These are phyloP conservation scores for Casaregolazyma suthepensis DNA, from an alignment of 1,139 yeast species.

Conservation along the genomic window DNA sequence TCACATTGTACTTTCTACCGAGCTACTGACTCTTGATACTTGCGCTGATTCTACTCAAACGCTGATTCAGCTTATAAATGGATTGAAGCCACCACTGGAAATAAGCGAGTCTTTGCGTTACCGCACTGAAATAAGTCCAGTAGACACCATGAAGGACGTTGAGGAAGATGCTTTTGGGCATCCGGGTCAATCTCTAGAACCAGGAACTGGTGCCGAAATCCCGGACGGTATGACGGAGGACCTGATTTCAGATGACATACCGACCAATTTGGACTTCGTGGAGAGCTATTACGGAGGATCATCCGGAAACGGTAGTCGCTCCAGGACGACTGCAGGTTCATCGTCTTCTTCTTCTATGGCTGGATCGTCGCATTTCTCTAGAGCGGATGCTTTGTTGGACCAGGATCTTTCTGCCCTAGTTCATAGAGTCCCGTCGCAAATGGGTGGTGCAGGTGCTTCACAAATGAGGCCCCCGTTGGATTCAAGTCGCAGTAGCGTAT, in stretches of 20 bases:
- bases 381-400: conserved; percentile 31
- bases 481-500: conserved; percentile 3
- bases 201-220: not conserved
- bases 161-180: conserved; percentile 35
- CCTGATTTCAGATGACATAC: conserved; percentile 25
- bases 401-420: conserved; percentile 25
- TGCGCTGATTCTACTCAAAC: conserved; percentile 87
- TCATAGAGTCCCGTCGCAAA: not conserved
- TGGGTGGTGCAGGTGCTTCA: not conserved
- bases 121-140: conserved; percentile 28
- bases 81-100: conserved; percentile 60
- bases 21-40: conserved; percentile 33
- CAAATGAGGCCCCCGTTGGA: not conserved
- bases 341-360: conserved; percentile 13
- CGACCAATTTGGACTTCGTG: conserved; percentile 31
- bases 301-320: conserved; percentile 17
- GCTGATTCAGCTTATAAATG: conserved; percentile 58
- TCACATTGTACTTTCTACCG: conserved; percentile 13
- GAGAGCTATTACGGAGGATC: conserved; percentile 36
- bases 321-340: conserved; percentile 15
- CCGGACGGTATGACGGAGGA: conserved; percentile 17
- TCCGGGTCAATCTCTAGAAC: not conserved
- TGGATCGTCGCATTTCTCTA: conserved; percentile 18
- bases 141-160: conserved; percentile 47
- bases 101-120: conserved; percentile 44